A percentile compares a stretch with the other conserved stretches of the same genome.
Evolutionary conservation across 768 basidiomycete species (phyloP).

Genomic region (Pisolithus microcarpus): DNA sequence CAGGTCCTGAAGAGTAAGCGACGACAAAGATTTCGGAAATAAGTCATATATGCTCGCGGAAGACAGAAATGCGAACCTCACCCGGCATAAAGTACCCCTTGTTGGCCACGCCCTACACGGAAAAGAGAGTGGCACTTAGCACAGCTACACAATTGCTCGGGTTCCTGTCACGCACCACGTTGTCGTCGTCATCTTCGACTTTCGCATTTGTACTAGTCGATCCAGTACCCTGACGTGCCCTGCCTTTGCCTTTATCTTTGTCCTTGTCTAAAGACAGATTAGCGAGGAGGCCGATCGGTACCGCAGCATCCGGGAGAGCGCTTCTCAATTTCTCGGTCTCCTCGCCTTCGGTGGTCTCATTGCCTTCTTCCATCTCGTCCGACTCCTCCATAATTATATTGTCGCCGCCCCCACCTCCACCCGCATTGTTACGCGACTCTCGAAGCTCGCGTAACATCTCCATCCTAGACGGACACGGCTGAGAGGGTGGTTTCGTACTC

Average conservation of each 20-base stretch:
- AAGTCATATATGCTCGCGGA: neutral
- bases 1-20: slow-evolving; percentile 43
- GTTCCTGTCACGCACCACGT: slow-evolving; percentile 39
- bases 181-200: slow-evolving; percentile 52
- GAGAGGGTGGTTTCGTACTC: slow-evolving; percentile 45
- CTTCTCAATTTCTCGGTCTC: slow-evolving; percentile 42
- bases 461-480: slow-evolving; percentile 25
- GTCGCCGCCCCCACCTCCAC: neutral
- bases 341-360: slow-evolving; percentile 28
- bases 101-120: slow-evolving; percentile 68
- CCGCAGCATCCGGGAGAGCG: slow-evolving; percentile 59
- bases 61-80: slow-evolving; percentile 15
- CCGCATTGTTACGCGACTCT: slow-evolving; percentile 28
- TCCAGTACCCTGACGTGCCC: slow-evolving; percentile 23
- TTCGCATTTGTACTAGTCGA: slow-evolving; percentile 5
- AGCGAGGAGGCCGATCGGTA: slow-evolving; percentile 71
- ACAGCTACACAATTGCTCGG: slow-evolving; percentile 2
- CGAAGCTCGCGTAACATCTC: slow-evolving; percentile 24
- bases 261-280: slow-evolving; percentile 60
- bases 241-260: slow-evolving; percentile 40
- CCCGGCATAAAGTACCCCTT: slow-evolving; percentile 77
- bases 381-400: slow-evolving; percentile 25
- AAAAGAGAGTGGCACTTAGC: slow-evolving; percentile 6
- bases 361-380: slow-evolving; percentile 32
- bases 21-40: neutral